A percentile compares a stretch with the other conserved stretches of the same genome.
Evolutionary conservation across 768 basidiomycete species (phyloP).

Genomic region (Boletus sp.): DNA sequence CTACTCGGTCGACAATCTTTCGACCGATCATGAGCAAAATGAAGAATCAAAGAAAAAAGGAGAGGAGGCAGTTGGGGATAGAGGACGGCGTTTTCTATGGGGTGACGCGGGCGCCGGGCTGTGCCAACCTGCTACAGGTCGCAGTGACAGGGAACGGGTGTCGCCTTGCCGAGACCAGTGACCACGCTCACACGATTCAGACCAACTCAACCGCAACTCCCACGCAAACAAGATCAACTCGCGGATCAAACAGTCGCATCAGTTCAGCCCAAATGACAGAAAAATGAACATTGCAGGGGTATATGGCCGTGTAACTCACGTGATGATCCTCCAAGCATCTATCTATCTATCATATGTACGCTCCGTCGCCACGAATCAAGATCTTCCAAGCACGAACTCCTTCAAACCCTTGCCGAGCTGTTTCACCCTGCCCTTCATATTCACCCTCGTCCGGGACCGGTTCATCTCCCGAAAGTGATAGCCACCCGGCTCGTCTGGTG

Average conservation of each 20-base stretch:
- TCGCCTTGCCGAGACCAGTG: background rate
- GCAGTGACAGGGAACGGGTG: too few species aligned
- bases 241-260: background rate
- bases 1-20: constrained; percentile 25
- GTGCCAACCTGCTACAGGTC: background rate
- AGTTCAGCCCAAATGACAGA: background rate
- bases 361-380: constrained; percentile 7
- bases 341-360: background rate
- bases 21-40: constrained; percentile 27
- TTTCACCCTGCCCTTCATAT: constrained; percentile 27
- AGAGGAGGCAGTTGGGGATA: constrained; percentile 18
- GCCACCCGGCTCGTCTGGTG: constrained; percentile 30
- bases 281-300: constrained; percentile 9
- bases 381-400: constrained; percentile 29
- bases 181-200: background rate
- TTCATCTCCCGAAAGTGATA: constrained; percentile 32
- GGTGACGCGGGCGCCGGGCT: too few species aligned
- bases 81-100: background rate
- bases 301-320: constrained; percentile 13
- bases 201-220: too few species aligned
- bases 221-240: background rate
- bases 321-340: background rate
- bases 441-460: constrained; percentile 17
- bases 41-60: constrained; percentile 10
- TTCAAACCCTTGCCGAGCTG: constrained; percentile 33